Conservation (phyloP, 2,329 filamentous ascomycete genomes). For the Chrysoporthe austroafricana region DNA sequence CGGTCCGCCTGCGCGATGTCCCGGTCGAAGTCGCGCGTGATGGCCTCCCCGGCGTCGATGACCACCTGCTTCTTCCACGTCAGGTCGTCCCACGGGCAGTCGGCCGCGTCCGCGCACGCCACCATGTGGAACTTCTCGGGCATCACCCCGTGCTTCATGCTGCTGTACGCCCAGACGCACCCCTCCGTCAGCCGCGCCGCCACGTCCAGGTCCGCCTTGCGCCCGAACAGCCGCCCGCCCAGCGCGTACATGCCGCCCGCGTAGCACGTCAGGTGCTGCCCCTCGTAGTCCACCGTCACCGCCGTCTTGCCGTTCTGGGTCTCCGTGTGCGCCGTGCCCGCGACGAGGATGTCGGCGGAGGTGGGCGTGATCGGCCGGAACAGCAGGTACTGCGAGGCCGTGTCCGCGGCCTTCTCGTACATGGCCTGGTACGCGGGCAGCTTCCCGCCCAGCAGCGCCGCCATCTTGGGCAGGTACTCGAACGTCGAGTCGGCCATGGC, state of each 20-base stretch:
- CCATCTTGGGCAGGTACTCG: constrained; percentile 49
- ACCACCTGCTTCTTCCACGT: constrained; percentile 34
- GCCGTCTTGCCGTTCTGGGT: constrained; percentile 28
- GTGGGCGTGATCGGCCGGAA: constrained; percentile 64
- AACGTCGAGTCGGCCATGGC: constrained; percentile 47
- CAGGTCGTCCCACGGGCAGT: constrained; percentile 37
- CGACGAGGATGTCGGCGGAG: constrained; percentile 60
- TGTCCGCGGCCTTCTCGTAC: constrained; percentile 59
- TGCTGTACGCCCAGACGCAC: constrained; percentile 55
- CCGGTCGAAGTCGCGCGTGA: constrained; percentile 13
- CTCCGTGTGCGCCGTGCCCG: constrained; percentile 43
- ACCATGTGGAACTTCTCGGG: constrained; percentile 52
- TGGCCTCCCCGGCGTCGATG: constrained; percentile 16
- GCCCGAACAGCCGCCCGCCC: constrained; percentile 49
- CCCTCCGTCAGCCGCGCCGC: constrained; percentile 53
- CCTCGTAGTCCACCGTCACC: constrained; percentile 36
- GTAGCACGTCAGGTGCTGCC: constrained; percentile 55
- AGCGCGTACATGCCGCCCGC: constrained; percentile 56
- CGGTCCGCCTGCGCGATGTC: constrained; percentile 16
- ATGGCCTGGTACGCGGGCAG: constrained; percentile 59
- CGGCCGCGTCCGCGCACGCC: constrained; percentile 39
- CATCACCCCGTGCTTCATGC: constrained; percentile 55
- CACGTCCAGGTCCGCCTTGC: constrained; percentile 46
- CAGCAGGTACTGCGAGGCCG: constrained; percentile 60
- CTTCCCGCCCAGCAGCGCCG: constrained; percentile 61